Conservation (phyloP, 1,139 yeast species). For the Pneumocystis sp. region DNA sequence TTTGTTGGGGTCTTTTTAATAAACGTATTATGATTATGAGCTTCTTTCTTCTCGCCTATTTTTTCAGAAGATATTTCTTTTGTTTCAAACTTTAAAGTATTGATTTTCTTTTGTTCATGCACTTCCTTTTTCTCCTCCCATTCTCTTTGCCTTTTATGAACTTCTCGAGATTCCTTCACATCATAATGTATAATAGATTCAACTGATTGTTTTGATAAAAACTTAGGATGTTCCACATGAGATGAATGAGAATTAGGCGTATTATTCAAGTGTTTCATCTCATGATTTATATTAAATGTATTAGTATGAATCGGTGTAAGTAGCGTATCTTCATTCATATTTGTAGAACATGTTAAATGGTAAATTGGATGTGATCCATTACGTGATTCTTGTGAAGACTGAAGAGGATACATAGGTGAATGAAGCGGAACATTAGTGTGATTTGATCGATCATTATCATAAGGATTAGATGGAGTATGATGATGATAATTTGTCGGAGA, state of each 20-base stretch:
- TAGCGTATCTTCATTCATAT: neutral
- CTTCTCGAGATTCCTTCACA: neutral
- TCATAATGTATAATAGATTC: neutral
- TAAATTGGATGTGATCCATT: neutral
- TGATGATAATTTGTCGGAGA: neutral
- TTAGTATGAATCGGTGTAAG: neutral
- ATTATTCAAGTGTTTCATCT: neutral
- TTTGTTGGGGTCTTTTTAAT: neutral
- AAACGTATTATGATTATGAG: neutral
- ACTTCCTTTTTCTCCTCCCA: neutral
- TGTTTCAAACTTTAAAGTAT: neutral
- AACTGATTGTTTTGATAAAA: neutral
- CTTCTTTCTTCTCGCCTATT: neutral
- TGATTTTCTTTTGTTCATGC: neutral
- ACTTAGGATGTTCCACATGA: neutral
- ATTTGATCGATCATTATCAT: neutral
- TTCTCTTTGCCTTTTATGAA: neutral
- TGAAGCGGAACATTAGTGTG: neutral
- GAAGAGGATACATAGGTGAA: neutral
- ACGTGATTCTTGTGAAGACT: neutral
- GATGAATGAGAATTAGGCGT: neutral
- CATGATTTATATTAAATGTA: neutral
- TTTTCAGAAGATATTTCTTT: neutral
- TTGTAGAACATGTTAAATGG: neutral
- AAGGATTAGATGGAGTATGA: neutral